Evolutionary conservation across 2,329 filamentous ascomycete genomes (phyloP).

Genomic region (Aspergillus sergii): DNA sequence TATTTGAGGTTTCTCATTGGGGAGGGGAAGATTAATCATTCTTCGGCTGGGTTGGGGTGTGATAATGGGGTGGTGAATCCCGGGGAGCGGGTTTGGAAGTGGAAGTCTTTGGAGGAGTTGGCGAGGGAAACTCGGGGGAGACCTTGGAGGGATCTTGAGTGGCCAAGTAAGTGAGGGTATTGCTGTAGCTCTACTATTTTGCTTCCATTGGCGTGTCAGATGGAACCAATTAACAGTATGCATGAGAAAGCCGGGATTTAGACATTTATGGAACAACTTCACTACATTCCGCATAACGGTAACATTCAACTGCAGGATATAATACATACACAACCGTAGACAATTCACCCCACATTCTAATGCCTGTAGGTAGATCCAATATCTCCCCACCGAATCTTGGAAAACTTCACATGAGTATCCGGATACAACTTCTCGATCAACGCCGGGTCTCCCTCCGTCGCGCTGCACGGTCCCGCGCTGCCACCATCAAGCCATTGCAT

Average conservation of each 20-base stretch:
- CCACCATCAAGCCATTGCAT: slow-evolving; percentile 63
- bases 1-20: slow-evolving; percentile 41
- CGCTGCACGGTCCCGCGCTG: slow-evolving; percentile 57
- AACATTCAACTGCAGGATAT: background rate
- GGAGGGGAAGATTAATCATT: slow-evolving; percentile 31
- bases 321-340: background rate
- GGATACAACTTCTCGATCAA: slow-evolving; percentile 52
- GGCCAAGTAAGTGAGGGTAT: slow-evolving; percentile 16
- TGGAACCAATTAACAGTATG: background rate
- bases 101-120: slow-evolving; percentile 32
- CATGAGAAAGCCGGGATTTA: background rate
- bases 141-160: slow-evolving; percentile 26
- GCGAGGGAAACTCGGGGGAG: slow-evolving; percentile 27
- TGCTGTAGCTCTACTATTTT: background rate
- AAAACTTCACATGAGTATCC: slow-evolving; percentile 56
- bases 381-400: slow-evolving; percentile 63
- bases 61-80: slow-evolving; percentile 36
- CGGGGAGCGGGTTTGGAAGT: slow-evolving; percentile 30
- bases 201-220: background rate
- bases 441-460: slow-evolving; percentile 55
- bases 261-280: too few species aligned
- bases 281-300: background rate
- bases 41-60: slow-evolving; percentile 24
- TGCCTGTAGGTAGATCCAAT: slow-evolving; percentile 54
- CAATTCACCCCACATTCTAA: background rate